Evolutionary conservation across 257 asterid species (phyloP), one percentile per base, ranked within the genome.

Genomic region (Jaltomata sinuosa): DNA sequence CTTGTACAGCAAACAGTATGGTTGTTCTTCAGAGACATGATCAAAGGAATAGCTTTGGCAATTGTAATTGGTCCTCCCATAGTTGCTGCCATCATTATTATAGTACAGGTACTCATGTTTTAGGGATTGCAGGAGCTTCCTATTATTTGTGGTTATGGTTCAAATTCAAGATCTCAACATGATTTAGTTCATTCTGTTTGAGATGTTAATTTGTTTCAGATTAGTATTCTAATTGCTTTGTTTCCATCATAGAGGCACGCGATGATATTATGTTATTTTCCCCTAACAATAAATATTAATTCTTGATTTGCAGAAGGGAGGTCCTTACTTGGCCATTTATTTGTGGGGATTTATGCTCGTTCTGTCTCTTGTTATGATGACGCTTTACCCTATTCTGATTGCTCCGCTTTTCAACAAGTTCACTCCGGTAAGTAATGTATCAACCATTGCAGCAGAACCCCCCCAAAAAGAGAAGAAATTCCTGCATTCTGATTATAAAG

Each of bases 401-500:
- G 98, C 98, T 79, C 98, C 98, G 38, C 98, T 96, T 85, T 96
- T 96, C 95, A 96, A 96, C 95, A 96, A 93, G 88, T 96, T 96
- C 78, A 94, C 99, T 64, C 94, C 97, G 71, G 98, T 96, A 90
- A 91, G 97, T 84, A 65, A 22, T 52, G 25, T 19, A 27, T 61
- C 18, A 25, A 5, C 36, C 19, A 3, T 61, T n/a, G n/a, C n/a
- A n/a, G n/a, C n/a, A n/a, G n/a, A n/a, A n/a, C n/a, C 36, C 19
- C 36, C 69, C 25, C 36, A 61, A 61, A 36, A 25, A 61, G 69
- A 25, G 36, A n/a, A n/a, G 36, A 25, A 61, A 61, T 25, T 25
- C 69, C 36, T 61, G 36, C 36, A 61, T 84, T 59, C 55, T 71
- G n/a, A n/a, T n/a, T n/a, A n/a, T n/a, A n/a, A n/a, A n/a, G n/a